phyloP scores from a whole-genome alignment of 306 rosid species.

The Inga leiocalycina region DNA sequence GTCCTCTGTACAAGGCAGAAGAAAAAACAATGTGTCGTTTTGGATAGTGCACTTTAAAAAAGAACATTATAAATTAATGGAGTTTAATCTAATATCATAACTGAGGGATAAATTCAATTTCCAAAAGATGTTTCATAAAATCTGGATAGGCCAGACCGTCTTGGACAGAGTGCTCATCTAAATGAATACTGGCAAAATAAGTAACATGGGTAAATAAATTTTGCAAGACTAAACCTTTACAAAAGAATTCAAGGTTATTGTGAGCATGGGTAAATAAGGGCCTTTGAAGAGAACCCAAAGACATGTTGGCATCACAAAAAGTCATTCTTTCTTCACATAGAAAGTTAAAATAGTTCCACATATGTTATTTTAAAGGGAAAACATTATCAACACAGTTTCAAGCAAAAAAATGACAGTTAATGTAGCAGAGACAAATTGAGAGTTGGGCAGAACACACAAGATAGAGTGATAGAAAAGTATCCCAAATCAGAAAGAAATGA shows the following conservation, averaged over 20 bases:
- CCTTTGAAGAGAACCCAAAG: too few relatives aligned
- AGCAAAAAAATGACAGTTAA: neutral
- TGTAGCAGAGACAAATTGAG: neutral
- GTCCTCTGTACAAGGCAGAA: neutral
- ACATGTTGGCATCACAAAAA: neutral
- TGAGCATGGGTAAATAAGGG: too few relatives aligned
- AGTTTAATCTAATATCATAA: neutral
- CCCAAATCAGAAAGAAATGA: too few relatives aligned
- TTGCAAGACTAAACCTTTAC: conserved; percentile 3
- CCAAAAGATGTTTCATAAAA: neutral
- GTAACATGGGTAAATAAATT: neutral
- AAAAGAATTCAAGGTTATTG: neutral
- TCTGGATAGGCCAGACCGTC: neutral
- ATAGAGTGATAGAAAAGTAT: neutral
- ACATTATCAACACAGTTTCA: neutral
- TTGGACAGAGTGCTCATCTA: neutral
- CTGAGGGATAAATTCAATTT: neutral
- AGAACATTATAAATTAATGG: neutral
- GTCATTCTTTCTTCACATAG: neutral
- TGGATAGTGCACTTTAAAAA: neutral
- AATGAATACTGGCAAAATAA: neutral
- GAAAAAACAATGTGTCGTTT: neutral
- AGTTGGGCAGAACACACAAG: neutral
- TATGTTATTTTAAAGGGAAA: neutral
- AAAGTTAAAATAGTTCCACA: neutral